A percentile compares a stretch with the other conserved stretches of the same genome.
Evolutionary conservation across 371 early-diverging fungal genomes (phyloP).

Genomic region (Haplosporangium sp.): DNA sequence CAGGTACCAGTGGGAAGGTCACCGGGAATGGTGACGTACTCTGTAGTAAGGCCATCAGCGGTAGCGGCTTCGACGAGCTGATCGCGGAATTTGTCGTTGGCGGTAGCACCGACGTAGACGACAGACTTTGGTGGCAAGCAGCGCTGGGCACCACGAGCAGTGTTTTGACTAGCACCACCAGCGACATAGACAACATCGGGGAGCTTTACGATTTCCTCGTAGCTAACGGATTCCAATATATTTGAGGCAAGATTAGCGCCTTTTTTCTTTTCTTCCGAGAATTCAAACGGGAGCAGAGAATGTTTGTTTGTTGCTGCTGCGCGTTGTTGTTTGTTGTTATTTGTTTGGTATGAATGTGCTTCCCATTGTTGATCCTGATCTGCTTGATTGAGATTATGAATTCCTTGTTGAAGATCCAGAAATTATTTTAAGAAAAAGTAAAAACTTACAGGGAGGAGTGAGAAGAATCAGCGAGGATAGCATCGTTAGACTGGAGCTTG

Average conservation of each 20-base stretch:
- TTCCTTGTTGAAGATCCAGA: background rate
- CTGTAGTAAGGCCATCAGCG: slow-evolving; percentile 87
- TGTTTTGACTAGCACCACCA: slow-evolving; percentile 97
- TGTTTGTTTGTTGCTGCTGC: background rate
- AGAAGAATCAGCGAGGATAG: slow-evolving; percentile 91
- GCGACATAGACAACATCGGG: slow-evolving; percentile 87
- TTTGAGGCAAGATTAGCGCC: background rate
- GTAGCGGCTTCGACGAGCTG: slow-evolving; percentile 81
- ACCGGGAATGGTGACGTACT: slow-evolving; percentile 81
- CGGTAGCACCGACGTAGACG: slow-evolving; percentile 92
- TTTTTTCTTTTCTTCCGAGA: background rate
- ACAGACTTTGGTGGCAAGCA: slow-evolving; percentile 88
- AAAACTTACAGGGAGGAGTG: slow-evolving; percentile 84
- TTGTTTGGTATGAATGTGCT: background rate
- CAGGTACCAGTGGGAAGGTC: slow-evolving; percentile 92
- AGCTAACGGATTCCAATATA: slow-evolving; percentile 55
- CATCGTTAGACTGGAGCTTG: slow-evolving; percentile 91
- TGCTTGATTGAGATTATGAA: background rate
- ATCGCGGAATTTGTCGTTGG: slow-evolving; percentile 85
- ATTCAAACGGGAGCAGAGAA: background rate
- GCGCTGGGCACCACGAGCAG: slow-evolving; percentile 91
- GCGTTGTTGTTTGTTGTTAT: background rate
- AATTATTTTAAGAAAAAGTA: no score
- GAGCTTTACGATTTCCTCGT: slow-evolving; percentile 81
- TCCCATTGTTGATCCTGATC: background rate